Percentiles rank a stretch among this genome's conserved stretches.
Evolutionary conservation across 352 stramenopile genomes (phyloP).

Genomic region (Elongisporangium anandrum): DNA sequence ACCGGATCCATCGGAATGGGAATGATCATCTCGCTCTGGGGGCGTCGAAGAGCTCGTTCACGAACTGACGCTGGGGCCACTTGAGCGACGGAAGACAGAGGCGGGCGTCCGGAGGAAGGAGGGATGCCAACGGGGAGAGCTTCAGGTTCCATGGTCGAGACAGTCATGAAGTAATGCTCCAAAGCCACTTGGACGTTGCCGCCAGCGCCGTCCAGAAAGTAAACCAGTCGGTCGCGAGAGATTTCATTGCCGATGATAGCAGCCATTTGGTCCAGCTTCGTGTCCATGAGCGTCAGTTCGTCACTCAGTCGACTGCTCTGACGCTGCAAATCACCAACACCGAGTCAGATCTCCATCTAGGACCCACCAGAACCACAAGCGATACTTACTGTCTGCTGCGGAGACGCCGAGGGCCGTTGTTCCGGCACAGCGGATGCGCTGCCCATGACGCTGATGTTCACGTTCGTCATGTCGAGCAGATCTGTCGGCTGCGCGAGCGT

Average conservation of each 20-base stretch:
- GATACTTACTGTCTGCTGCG: background rate
- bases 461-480: slow-evolving; percentile 47
- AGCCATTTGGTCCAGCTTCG: slow-evolving; percentile 84
- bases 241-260: slow-evolving; percentile 73
- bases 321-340: background rate
- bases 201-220: slow-evolving; percentile 76
- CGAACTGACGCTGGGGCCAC: background rate
- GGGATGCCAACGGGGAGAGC: background rate
- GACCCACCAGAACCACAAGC: background rate
- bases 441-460: slow-evolving; percentile 66
- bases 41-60: slow-evolving; percentile 15
- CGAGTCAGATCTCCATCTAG: background rate
- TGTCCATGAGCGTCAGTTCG: slow-evolving; percentile 62
- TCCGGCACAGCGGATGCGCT: slow-evolving; percentile 5
- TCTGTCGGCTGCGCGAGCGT: slow-evolving; percentile 56
- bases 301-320: slow-evolving; percentile 12
- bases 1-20: slow-evolving; percentile 50
- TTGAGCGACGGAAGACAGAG: background rate
- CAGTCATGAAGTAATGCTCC: slow-evolving; percentile 88
- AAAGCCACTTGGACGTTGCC: slow-evolving; percentile 82
- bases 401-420: background rate
- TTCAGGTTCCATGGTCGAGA: slow-evolving; percentile 33
- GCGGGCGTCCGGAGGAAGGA: background rate
- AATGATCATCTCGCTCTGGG: slow-evolving; percentile 66
- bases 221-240: slow-evolving; percentile 60